These are phyloP conservation scores for Chaetothyriales sp. DNA, from an alignment of 2,329 filamentous ascomycete species.

Conservation along the genomic window DNA sequence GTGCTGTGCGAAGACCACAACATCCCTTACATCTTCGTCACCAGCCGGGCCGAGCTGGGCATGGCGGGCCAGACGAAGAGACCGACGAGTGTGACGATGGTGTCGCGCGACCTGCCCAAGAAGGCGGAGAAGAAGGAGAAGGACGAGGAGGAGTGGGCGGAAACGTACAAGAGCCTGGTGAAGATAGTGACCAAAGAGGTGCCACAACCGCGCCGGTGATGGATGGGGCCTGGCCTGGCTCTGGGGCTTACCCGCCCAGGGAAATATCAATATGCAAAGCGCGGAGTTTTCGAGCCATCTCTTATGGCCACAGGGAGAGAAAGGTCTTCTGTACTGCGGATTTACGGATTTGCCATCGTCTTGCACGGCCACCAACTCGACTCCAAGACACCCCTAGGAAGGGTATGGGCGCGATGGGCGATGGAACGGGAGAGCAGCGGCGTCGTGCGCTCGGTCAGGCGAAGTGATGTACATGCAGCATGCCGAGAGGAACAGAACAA, in stretches of 20 bases:
- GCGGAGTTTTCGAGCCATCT: neutral
- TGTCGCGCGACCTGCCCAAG: conserved; percentile 37
- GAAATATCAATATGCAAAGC: neutral
- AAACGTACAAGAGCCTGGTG: conserved; percentile 42
- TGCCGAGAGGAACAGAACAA: too few relatives aligned
- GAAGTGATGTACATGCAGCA: neutral
- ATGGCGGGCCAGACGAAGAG: conserved; percentile 89
- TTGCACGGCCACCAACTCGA: neutral
- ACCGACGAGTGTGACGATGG: conserved; percentile 93
- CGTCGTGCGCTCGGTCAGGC: neutral
- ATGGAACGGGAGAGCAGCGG: neutral
- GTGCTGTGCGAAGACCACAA: conserved; percentile 97
- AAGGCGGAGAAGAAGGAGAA: conserved; percentile 38
- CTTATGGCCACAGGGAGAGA: neutral
- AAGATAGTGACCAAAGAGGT: conserved; percentile 48
- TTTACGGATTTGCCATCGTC: neutral
- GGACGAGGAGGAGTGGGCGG: conserved; percentile 33
- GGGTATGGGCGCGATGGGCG: too few relatives aligned
- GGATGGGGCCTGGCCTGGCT: neutral
- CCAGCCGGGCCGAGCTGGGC: conserved; percentile 82
- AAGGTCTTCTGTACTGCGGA: neutral
- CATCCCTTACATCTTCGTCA: conserved; percentile 91
- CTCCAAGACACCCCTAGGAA: too few relatives aligned
- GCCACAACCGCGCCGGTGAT: conserved; percentile 34
- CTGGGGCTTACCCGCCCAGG: too few relatives aligned